Evolutionary conservation across 495 filamentous ascomycete genomes (phyloP).

Genomic region (Schizothecium vesticola): DNA sequence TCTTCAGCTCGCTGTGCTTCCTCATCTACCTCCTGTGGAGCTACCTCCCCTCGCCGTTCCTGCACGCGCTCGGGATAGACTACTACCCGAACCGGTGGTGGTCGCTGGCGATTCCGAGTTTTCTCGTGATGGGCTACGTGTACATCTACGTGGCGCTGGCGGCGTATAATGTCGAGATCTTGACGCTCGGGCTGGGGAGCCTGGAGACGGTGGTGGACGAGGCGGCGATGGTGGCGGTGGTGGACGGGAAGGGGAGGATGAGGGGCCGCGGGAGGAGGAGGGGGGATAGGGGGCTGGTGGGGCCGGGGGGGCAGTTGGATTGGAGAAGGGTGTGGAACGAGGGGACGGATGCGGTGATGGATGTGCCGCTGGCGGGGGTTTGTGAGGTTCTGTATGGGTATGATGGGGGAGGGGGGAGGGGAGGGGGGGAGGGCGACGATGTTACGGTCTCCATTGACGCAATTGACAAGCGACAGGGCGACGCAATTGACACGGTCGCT

Average conservation of each 20-base stretch:
- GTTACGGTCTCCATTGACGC: too few species aligned
- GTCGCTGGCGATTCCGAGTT: slow-evolving; percentile 85
- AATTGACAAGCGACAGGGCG: too few species aligned
- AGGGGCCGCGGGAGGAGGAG: slow-evolving; percentile 35
- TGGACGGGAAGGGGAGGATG: slow-evolving; percentile 65
- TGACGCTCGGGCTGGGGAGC: slow-evolving; percentile 74
- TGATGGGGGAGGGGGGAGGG: slow-evolving; percentile 46
- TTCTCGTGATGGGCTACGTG: slow-evolving; percentile 79
- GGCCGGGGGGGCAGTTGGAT: slow-evolving; percentile 42
- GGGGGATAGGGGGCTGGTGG: slow-evolving; percentile 18
- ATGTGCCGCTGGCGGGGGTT: slow-evolving; percentile 93
- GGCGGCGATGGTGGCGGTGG: slow-evolving; percentile 74
- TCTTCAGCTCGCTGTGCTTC: slow-evolving; percentile 74
- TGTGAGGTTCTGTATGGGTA: slow-evolving; percentile 87
- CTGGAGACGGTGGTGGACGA: slow-evolving; percentile 92
- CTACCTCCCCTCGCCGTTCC: slow-evolving; percentile 83
- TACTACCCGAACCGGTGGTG: slow-evolving; percentile 99
- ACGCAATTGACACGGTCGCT: too few species aligned
- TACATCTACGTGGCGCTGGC: slow-evolving; percentile 95
- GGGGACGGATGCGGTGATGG: slow-evolving; percentile 96
- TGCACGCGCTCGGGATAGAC: slow-evolving; percentile 88
- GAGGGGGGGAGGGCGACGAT: slow-evolving; percentile 10
- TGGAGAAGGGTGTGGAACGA: slow-evolving; percentile 84
- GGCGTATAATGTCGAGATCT: slow-evolving; percentile 79
- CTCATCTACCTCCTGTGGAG: slow-evolving; percentile 91